Evolutionary conservation across 2,329 filamentous ascomycete species (phyloP).

Genomic region (Xenosphaeropsis pyriputrescens): DNA sequence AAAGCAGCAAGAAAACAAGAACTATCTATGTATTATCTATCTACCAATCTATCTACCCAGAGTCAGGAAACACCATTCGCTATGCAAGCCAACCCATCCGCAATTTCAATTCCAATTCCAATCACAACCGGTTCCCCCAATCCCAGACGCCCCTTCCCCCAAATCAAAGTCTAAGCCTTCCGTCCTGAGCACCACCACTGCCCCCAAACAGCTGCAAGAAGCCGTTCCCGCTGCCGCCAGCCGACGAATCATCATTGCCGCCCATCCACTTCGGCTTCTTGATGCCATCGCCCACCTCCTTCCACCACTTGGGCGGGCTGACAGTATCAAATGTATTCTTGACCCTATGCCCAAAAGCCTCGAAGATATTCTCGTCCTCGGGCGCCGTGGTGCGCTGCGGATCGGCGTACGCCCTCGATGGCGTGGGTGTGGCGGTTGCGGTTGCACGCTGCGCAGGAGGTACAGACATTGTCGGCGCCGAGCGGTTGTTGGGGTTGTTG

Average conservation of each 20-base stretch:
- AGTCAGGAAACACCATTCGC: slow-evolving; percentile 1
- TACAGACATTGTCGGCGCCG: slow-evolving; percentile 12
- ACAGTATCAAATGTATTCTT: slow-evolving; percentile 84
- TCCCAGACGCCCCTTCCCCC: neutral
- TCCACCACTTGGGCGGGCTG: slow-evolving; percentile 70
- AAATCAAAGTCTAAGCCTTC: slow-evolving; percentile 15
- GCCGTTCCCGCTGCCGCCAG: slow-evolving; percentile 21
- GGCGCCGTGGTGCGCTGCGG: slow-evolving; percentile 32
- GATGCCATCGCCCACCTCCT: slow-evolving; percentile 52
- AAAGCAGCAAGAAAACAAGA: too few species aligned
- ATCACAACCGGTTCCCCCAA: too few species aligned
- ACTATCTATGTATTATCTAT: slow-evolving; percentile 1
- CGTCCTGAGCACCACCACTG: slow-evolving; percentile 23
- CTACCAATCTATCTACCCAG: too few species aligned
- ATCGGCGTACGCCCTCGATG: slow-evolving; percentile 18
- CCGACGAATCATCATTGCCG: slow-evolving; percentile 30
- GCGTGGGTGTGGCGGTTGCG: slow-evolving; percentile 10
- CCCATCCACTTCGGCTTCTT: slow-evolving; percentile 75
- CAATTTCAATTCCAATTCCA: too few species aligned
- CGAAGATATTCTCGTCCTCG: slow-evolving; percentile 71
- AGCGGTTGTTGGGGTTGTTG: slow-evolving; percentile 13
- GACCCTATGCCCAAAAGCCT: slow-evolving; percentile 69
- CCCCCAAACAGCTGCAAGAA: slow-evolving; percentile 45
- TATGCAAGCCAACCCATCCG: slow-evolving; percentile 1
- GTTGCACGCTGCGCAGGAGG: slow-evolving; percentile 14